Percentiles rank a stretch among this genome's conserved stretches.
Evolutionary conservation across 2,329 filamentous ascomycete genomes (phyloP).

Genomic region (Proliferodiscus dingleyae): DNA sequence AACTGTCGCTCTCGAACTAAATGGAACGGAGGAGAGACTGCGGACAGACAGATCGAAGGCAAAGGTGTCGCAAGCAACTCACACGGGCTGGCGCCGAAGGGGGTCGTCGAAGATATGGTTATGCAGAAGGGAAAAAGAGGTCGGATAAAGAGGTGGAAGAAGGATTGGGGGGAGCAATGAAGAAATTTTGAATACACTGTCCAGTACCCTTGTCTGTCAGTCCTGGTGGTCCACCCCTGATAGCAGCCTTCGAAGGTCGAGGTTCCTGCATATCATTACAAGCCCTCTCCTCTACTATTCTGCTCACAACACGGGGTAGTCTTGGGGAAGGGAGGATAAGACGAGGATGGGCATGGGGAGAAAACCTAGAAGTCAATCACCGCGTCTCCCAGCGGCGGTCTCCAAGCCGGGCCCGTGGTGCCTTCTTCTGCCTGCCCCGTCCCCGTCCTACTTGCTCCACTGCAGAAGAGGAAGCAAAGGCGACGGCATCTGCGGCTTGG

Average conservation of each 20-base stretch:
- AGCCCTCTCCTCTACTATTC: constrained; percentile 1
- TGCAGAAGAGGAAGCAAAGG: too few species aligned
- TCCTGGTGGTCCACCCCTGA: constrained; percentile 8
- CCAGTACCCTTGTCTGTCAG: constrained; percentile 7
- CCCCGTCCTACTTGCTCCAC: too few species aligned
- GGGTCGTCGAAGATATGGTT: neutral
- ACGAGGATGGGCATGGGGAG: neutral
- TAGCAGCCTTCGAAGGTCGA: constrained; percentile 4
- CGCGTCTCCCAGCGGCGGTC: too few species aligned
- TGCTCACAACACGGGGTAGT: neutral
- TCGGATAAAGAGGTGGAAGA: neutral
- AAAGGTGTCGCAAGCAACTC: neutral
- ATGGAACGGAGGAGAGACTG: neutral
- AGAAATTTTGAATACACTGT: constrained; percentile 10
- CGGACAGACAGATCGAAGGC: neutral
- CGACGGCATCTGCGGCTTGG: too few species aligned
- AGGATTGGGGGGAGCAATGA: constrained; percentile 9
- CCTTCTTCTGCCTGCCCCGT: too few species aligned
- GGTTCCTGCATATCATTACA: constrained; percentile 15
- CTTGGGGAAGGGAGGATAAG: neutral
- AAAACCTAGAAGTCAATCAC: too few species aligned
- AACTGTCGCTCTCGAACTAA: too few species aligned
- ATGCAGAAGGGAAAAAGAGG: constrained; percentile 1
- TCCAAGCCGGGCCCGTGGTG: too few species aligned
- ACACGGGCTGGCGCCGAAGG: neutral